Conservation (phyloP, 345 rosid genomes). For the Bruguiera sexangula region DNA sequence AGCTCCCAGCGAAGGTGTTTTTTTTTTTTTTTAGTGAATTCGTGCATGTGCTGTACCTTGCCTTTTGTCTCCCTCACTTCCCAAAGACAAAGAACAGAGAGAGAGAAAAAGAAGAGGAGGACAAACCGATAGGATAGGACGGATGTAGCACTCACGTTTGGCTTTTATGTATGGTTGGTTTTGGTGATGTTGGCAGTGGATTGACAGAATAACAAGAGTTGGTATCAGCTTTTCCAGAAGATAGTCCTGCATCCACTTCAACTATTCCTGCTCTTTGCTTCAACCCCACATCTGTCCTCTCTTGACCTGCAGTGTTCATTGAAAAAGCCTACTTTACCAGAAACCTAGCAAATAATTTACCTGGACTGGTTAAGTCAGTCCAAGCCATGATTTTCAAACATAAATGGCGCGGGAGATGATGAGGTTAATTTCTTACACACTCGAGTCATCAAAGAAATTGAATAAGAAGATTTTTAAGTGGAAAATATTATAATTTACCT, state of each 20-base stretch:
- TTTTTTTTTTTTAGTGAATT: slow-evolving; percentile 15
- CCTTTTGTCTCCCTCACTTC: not conserved
- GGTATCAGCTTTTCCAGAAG: slow-evolving; percentile 16
- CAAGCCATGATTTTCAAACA: not conserved
- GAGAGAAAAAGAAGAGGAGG: not conserved
- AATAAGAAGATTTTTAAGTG: slow-evolving; percentile 13
- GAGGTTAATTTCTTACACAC: slow-evolving; percentile 11
- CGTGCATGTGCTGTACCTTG: slow-evolving; percentile 17
- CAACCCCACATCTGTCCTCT: slow-evolving; percentile 34
- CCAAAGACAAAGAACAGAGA: not conserved
- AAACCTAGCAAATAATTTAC: slow-evolving; percentile 26
- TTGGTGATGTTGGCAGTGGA: slow-evolving; percentile 19
- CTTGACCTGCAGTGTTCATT: slow-evolving; percentile 44
- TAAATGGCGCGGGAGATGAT: slow-evolving; percentile 24
- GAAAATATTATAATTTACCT: slow-evolving; percentile 43
- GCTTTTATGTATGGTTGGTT: slow-evolving; percentile 17
- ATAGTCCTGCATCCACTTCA: slow-evolving; percentile 14
- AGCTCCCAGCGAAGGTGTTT: slow-evolving; percentile 2
- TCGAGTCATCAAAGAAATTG: slow-evolving; percentile 14
- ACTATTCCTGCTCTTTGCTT: slow-evolving; percentile 24
- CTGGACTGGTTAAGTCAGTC: slow-evolving; percentile 13
- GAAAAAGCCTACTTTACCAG: slow-evolving; percentile 25
- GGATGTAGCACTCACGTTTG: slow-evolving; percentile 17
- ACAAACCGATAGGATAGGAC: not conserved
- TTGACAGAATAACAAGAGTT: slow-evolving; percentile 19